Evolutionary conservation across 805 yeast species (phyloP), one percentile per base, ranked within the genome.

Genomic region (Lipomyces lipofer): DNA sequence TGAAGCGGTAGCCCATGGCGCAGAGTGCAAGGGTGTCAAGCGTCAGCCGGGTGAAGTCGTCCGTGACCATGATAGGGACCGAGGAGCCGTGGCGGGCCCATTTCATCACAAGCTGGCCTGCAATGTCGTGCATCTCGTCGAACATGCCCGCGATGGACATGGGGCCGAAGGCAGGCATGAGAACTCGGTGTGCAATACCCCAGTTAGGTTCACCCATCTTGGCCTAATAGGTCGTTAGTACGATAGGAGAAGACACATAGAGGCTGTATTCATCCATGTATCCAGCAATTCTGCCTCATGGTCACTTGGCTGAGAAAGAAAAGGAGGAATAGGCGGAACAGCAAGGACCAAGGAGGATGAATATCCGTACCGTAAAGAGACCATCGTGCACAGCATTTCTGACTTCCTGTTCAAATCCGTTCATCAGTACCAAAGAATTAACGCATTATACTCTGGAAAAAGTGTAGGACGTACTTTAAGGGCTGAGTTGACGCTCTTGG

Each of bases 1-100:
- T 35, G 39, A 35, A 35, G 19, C 39, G 39, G 39, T 35, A 35
- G 39, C 39, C 39, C 39, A 35, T 35, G 39, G 39, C 39, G 39
- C 39, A 35, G 39, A 35, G 39, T 19, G 39, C 39, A 10, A 35
- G 39, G 22, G 39, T 35, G 19, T 35, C 39, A 35, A 35, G 39
- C 19, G 39, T 35, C 39, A 35, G 39, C 6, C 39, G 39, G 39
- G 39, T 35, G 39, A 35, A 35, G 39, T 35, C 39, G 15, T 35
- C 3, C 39, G 39, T 35, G 39, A 35, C 39, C 39, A 35, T 35
- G 39, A 35, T 35, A 9, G 39, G 39, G 19, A 35, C 39, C 39
- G 39, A 35, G 39, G 39, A 6, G 19, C 39, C 39, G 39, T 35
- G 39, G 39, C 39, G 39, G 39, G 39, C 39, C 39, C 39, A 35